A percentile compares a stretch with the other conserved stretches of the same genome.
Conservation (phyloP, 441 rosid species). For the Theobroma grandiflorum region DNA sequence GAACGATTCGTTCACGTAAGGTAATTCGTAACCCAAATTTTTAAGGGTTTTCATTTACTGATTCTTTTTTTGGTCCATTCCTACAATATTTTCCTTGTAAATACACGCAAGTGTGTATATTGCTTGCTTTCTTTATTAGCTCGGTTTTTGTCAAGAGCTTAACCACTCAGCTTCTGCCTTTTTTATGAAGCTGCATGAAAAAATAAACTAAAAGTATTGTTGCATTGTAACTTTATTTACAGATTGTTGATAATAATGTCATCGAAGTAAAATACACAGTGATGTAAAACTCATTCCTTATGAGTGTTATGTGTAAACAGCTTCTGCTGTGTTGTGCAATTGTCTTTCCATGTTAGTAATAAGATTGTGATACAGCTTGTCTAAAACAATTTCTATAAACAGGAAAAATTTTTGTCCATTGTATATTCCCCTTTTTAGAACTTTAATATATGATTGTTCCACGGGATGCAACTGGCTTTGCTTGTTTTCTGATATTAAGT, state of each 20-base stretch:
- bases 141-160: conserved; percentile 54
- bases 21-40: conserved; percentile 58
- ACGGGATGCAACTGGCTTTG: conserved; percentile 11
- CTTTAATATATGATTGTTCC: background rate
- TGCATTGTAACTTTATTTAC: background rate
- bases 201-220: background rate
- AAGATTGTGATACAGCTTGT: background rate
- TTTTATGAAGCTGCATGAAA: conserved; percentile 45
- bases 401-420: background rate
- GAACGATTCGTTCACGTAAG: conserved; percentile 63
- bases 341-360: conserved; percentile 16
- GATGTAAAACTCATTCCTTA: background rate
- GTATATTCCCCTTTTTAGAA: background rate
- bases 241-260: conserved; percentile 13
- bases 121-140: conserved; percentile 39
- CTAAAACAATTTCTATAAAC: conserved; percentile 2
- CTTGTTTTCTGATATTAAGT: conserved; percentile 39
- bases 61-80: background rate
- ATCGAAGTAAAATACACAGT: background rate
- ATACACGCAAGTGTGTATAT: conserved; percentile 34
- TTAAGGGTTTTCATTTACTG: conserved; percentile 35
- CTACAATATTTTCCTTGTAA: conserved; percentile 28
- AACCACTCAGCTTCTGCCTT: conserved; percentile 43
- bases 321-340: background rate
- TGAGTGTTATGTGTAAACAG: background rate